Evolutionary conservation across 257 asterid species (phyloP).

Genomic region (Eucommia ulmoides): DNA sequence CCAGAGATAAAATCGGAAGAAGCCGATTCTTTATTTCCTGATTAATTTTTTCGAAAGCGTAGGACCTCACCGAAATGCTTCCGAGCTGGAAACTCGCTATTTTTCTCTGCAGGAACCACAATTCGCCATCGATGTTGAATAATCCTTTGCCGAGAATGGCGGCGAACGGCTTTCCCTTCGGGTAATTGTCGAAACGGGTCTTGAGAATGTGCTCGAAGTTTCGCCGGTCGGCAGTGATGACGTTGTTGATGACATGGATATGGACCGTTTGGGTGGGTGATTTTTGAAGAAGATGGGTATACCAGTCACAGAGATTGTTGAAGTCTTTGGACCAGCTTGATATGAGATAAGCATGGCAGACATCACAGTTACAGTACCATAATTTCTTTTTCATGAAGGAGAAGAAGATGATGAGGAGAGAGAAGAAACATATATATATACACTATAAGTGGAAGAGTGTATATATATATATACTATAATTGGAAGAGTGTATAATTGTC

Average conservation of each 20-base stretch:
- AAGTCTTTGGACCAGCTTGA: background rate
- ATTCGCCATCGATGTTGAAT: background rate
- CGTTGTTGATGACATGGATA: background rate
- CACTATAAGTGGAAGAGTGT: background rate
- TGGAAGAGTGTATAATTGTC: too few relatives aligned
- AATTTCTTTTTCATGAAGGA: background rate
- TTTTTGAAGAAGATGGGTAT: background rate
- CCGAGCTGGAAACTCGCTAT: background rate
- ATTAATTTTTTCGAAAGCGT: background rate
- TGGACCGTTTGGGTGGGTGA: background rate
- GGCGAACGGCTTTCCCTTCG: background rate
- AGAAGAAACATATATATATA: too few relatives aligned
- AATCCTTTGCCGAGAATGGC: background rate
- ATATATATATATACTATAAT: too few relatives aligned
- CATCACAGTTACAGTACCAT: background rate
- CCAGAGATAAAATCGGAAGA: constrained; percentile 16
- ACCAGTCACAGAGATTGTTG: background rate
- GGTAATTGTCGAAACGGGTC: background rate
- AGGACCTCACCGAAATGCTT: background rate
- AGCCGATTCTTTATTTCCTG: constrained; percentile 4
- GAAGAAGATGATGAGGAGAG: background rate
- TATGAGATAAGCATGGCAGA: background rate
- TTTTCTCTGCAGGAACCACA: background rate
- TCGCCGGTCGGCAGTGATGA: background rate
- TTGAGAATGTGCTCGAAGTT: background rate